Conservation (phyloP, 177 flowering plant species). For the Tripterygium wilfordii region DNA sequence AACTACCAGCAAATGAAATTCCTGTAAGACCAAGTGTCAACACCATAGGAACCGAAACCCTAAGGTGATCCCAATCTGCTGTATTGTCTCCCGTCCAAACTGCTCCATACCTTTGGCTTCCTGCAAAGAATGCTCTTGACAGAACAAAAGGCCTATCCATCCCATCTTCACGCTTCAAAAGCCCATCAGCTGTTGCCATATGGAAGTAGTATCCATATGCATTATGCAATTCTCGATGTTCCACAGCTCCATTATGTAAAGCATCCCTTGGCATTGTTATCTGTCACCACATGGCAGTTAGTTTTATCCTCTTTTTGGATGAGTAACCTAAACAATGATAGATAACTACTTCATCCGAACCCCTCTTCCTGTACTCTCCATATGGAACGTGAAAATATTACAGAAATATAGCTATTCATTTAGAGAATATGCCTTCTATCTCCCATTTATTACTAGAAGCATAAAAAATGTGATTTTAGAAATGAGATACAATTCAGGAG, state of each 20-base stretch:
- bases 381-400: too few relatives aligned
- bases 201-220: slow-evolving; percentile 95
- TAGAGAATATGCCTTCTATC: too few relatives aligned
- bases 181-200: slow-evolving; percentile 90
- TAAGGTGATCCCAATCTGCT: slow-evolving; percentile 95
- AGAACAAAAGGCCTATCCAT: slow-evolving; percentile 95
- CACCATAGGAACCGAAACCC: slow-evolving; percentile 94
- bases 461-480: too few relatives aligned
- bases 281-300: slow-evolving; percentile 29
- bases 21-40: slow-evolving; percentile 92
- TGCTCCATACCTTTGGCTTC: slow-evolving; percentile 91
- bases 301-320: too few relatives aligned
- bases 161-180: slow-evolving; percentile 75
- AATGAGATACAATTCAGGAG: too few relatives aligned
- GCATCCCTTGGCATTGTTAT: slow-evolving; percentile 98
- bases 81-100: slow-evolving; percentile 98
- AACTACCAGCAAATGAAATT: slow-evolving; percentile 75
- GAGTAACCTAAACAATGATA: too few relatives aligned
- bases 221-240: slow-evolving; percentile 92
- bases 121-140: slow-evolving; percentile 91
- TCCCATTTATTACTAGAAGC: too few relatives aligned
- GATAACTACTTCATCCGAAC: too few relatives aligned
- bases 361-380: too few relatives aligned
- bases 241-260: slow-evolving; percentile 79
- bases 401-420: too few relatives aligned